phyloP scores from a whole-genome alignment of 306 rosid species.

The Purshia tridentata region DNA sequence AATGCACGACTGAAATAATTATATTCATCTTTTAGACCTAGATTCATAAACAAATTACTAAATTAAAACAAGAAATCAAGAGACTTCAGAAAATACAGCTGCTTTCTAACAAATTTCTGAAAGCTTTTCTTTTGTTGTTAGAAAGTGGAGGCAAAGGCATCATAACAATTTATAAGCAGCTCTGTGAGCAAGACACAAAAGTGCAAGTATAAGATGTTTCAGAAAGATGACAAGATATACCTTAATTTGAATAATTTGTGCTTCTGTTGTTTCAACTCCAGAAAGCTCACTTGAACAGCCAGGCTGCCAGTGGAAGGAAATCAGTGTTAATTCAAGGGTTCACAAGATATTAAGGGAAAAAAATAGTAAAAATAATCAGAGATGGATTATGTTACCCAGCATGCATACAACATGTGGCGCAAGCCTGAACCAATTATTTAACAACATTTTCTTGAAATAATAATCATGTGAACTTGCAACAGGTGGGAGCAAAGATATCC shows the following conservation, averaged over 20 bases:
- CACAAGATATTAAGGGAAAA: not conserved
- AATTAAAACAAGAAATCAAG: not conserved
- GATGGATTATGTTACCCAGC: not conserved
- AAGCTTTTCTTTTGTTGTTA: not conserved
- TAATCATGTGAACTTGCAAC: not conserved
- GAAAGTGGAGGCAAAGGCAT: not conserved
- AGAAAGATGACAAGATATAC: slow-evolving; percentile 40
- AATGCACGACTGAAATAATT: not conserved
- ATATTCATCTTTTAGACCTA: not conserved
- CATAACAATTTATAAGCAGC: not conserved
- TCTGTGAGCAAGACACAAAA: slow-evolving; percentile 9
- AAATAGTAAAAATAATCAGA: not conserved
- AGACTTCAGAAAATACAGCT: not conserved
- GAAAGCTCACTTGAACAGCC: slow-evolving; percentile 97
- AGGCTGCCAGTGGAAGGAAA: slow-evolving; percentile 59
- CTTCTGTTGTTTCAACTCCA: slow-evolving; percentile 55
- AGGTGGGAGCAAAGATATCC: not conserved
- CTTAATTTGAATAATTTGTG: slow-evolving; percentile 91
- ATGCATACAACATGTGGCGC: not conserved
- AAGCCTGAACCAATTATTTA: not conserved
- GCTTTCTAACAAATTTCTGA: not conserved
- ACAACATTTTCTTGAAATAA: not conserved
- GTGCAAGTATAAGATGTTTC: not conserved
- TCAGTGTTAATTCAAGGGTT: slow-evolving; percentile 19
- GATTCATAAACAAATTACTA: not conserved